Evolutionary conservation across 495 filamentous ascomycete species (phyloP), one percentile per base, ranked within the genome.

Genomic region (Chaetomidium leptoderma): DNA sequence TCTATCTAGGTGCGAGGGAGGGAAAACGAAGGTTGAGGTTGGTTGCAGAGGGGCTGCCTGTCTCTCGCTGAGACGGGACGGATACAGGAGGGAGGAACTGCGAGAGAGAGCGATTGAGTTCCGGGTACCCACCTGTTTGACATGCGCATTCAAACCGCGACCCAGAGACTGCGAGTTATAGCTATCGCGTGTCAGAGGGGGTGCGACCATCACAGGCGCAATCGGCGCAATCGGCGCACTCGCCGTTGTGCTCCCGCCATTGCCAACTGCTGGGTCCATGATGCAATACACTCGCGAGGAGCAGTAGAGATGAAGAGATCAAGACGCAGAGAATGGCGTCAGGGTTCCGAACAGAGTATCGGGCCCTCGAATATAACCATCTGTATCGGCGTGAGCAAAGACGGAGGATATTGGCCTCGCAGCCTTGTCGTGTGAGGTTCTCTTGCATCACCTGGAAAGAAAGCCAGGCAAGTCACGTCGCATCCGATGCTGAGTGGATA

Each of bases 101-200:
- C n/a, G n/a, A n/a, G n/a, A 57, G 36, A 40, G 55, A 59, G 58
- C 58, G 53, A 62, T 51, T 30, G 37, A 57, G 26, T 2, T 6
- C 24, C 3, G 55, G 58, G 40, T 21, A 72, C 75, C 53, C 64
- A 79, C 76, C 71, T 78, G 68, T 60, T 79, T 79, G 27, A 79
- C 68, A 50, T 63, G 69, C 49, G 68, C 63, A 58, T 78, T 75
- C 29, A 78, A 55, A 29, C 68, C 61, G 19, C 70, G 70, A 36
- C 76, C 75, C 29, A 77, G 62, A n/a, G 75, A 74, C 54, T 71
- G 73, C 54, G 69, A 42, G 59, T 77, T 74, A 59, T 64, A 75
- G 21, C 63, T 61, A 57, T 76, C 73, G 50, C 75, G 70, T n/a
- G 53, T 59, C 9, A 43, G 24, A 10, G 49, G 39, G 4, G 64